phyloP scores from a whole-genome alignment of 176 grass and related monocot species.

The Juncus effusus region DNA sequence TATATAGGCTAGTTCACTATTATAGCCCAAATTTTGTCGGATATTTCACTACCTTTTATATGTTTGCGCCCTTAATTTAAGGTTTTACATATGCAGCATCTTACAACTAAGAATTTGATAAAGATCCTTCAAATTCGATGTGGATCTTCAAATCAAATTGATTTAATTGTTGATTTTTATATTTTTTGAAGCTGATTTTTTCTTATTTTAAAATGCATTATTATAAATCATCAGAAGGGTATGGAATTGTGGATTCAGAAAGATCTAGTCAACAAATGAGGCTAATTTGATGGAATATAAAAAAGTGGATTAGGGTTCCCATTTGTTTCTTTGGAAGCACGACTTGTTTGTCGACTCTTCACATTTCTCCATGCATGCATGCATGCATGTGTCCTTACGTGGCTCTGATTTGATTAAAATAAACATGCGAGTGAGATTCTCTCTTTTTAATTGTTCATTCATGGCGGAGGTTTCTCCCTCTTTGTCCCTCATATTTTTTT shows the following conservation, averaged over 20 bases:
- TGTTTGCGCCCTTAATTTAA: too few relatives aligned
- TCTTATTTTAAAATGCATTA: too few relatives aligned
- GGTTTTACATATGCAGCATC: too few relatives aligned
- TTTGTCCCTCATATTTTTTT: not conserved
- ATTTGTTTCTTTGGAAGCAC: constrained; percentile 29
- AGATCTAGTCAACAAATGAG: constrained; percentile 35
- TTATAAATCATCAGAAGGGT: too few relatives aligned
- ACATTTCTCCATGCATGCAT: constrained; percentile 29
- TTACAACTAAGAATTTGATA: too few relatives aligned
- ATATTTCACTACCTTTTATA: too few relatives aligned
- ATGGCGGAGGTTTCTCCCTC: constrained; percentile 22
- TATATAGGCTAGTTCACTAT: too few relatives aligned
- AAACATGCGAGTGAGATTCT: constrained; percentile 30
- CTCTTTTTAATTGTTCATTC: constrained; percentile 7
- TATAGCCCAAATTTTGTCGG: too few relatives aligned
- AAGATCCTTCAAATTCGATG: too few relatives aligned
- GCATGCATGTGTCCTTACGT: constrained; percentile 1
- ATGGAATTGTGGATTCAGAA: not conserved
- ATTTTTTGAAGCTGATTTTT: too few relatives aligned
- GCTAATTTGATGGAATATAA: constrained; percentile 10
- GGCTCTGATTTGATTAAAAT: constrained; percentile 18
- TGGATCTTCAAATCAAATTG: too few relatives aligned
- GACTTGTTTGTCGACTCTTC: constrained; percentile 28
- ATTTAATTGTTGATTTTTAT: constrained; percentile 1
- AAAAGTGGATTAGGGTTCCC: constrained; percentile 26